Conservation (phyloP, 805 yeast genomes). For the Komagataella kurtzmanii region DNA sequence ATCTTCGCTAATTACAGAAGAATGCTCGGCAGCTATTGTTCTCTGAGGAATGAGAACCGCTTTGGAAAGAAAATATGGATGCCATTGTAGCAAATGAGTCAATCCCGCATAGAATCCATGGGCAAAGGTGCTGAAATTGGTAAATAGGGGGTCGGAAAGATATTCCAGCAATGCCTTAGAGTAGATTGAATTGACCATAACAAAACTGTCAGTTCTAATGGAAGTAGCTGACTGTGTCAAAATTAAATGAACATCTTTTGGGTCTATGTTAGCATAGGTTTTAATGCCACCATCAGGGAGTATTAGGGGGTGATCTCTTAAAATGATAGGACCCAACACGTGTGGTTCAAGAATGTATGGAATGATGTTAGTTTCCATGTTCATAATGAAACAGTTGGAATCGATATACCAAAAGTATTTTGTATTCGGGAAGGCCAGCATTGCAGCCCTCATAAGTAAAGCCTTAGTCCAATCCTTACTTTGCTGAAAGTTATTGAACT, state of each 20-base stretch:
- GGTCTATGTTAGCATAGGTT: conserved; percentile 48
- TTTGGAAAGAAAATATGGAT: conserved; percentile 63
- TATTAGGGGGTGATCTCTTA: conserved; percentile 59
- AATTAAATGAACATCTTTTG: conserved; percentile 43
- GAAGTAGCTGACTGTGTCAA: conserved; percentile 58
- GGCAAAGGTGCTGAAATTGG: conserved; percentile 51
- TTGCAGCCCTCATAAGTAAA: conserved; percentile 68
- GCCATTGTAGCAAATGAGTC: conserved; percentile 92
- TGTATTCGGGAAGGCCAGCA: conserved; percentile 86
- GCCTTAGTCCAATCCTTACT: conserved; percentile 51
- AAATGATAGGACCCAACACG: conserved; percentile 48
- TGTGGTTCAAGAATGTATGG: conserved; percentile 46
- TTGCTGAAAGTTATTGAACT: conserved; percentile 30
- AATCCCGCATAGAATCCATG: conserved; percentile 52
- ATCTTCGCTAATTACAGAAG: conserved; percentile 12
- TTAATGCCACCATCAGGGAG: conserved; percentile 56
- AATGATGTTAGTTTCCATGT: conserved; percentile 45
- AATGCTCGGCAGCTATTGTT: conserved; percentile 34
- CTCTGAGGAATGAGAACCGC: conserved; percentile 61
- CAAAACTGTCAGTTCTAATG: conserved; percentile 55
- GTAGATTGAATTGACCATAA: conserved; percentile 51
- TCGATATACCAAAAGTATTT: conserved; percentile 85
- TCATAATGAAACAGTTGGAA: conserved; percentile 65
- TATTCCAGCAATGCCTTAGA: conserved; percentile 64
- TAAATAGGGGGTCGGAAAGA: conserved; percentile 63